Conservation (phyloP, 306 rosid genomes). For the Comarum palustre region DNA sequence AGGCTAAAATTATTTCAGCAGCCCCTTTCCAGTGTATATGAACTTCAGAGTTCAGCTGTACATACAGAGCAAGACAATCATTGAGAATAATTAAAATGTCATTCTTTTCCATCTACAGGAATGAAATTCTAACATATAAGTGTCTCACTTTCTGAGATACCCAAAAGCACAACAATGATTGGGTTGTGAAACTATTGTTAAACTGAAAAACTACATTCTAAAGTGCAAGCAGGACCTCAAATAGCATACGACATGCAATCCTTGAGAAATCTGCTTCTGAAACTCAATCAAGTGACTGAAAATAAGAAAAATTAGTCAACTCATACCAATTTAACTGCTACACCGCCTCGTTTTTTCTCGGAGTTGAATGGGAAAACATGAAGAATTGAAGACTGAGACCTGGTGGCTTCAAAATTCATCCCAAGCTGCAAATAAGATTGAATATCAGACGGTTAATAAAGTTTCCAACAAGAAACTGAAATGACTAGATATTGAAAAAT, state of each 20-base stretch:
- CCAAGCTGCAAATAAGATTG: slow-evolving; percentile 57
- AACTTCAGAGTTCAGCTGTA: slow-evolving; percentile 55
- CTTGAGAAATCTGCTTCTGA: not conserved
- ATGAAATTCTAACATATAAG: not conserved
- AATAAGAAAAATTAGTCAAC: not conserved
- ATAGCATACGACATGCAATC: not conserved
- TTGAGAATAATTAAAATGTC: not conserved
- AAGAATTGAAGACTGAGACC: slow-evolving; percentile 57
- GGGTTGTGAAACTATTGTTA: not conserved
- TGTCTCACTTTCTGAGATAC: not conserved
- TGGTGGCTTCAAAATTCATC: slow-evolving; percentile 59
- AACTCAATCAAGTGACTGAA: not conserved
- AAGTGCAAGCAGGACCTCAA: not conserved
- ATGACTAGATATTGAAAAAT: not conserved
- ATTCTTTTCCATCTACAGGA: not conserved
- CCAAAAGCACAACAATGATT: not conserved
- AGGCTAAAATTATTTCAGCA: slow-evolving; percentile 71
- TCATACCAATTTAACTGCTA: slow-evolving; percentile 54
- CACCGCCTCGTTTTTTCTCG: slow-evolving; percentile 82
- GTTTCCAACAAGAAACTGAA: not conserved
- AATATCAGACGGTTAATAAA: not conserved
- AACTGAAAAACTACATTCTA: not conserved
- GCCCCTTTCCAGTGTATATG: slow-evolving; percentile 98
- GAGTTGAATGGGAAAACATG: slow-evolving; percentile 87
- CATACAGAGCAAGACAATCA: slow-evolving; percentile 5